Base-by-base conservation (phyloP, 495 filamentous ascomycete species). In the Neurospora sp. region DNA sequence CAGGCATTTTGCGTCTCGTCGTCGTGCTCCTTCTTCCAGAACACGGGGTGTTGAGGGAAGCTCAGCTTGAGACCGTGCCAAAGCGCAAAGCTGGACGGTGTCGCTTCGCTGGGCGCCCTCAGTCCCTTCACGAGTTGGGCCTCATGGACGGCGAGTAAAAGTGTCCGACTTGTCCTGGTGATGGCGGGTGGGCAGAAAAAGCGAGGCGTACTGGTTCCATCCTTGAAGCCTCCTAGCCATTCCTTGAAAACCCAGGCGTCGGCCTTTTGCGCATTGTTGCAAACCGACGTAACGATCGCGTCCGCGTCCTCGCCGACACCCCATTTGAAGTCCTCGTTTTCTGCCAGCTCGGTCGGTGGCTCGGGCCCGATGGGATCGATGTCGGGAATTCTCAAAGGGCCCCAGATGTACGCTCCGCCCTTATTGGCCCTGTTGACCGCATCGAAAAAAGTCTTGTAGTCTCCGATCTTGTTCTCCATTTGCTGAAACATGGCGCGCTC, bases 301-400 rank as follows among this genome's bases (percentile, higher is more conserved):
- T 89, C 88, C 18, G 88, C 88, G 20, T 88, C 84, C 75, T 89
- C 87, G 73, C 87, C 88, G n/a, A 88, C 87, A 54, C 88, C 88
- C 88, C 88, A 90, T 49, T 78, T 44, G 76, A 87, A 89, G 60
- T 85, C 76, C 69, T 90, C 88, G 20, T 85, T 76, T 39, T 77
- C 12, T 11, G 80, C 77, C 71, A 85, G 80, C 18, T 74, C 72
- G 5, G 74, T 77, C 1, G 87, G 86, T 1, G 88, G 88, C 20
- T 78, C 79, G 66, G 80, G 83, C 12, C 84, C 82, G 70, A 82
- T 78, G 60, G 85, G 85, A 40, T 80, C 81, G 72, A 93, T 87
- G 23, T 84, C 84, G 9, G 83, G 78, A 5, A 86, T 76, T 9
- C 83, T 81, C 4, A 85, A 80, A 6, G 91, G 85, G 5, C 90